These are phyloP conservation scores for Mortierella claussenii DNA, from an alignment of 192 early-diverging fungal species.

Conservation along the genomic window DNA sequence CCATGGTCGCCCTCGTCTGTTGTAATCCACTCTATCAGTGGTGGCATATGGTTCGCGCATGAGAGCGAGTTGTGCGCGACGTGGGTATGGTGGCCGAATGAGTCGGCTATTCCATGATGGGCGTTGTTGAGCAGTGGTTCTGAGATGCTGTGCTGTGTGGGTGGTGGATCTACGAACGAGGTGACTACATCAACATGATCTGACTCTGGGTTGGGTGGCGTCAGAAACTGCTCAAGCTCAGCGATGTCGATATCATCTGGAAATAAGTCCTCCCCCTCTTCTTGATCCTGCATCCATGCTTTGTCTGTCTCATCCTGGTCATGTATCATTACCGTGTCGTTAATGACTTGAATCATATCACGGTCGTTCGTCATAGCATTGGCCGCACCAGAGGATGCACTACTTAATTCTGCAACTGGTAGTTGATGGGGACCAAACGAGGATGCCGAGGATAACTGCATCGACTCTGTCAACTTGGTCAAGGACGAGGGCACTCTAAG, in stretches of 20 bases:
- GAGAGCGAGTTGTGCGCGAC: background rate
- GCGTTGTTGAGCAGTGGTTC: background rate
- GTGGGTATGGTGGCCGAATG: background rate
- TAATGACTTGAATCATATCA: background rate
- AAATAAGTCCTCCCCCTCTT: constrained; percentile 11
- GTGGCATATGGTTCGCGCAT: background rate
- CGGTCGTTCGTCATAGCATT: background rate
- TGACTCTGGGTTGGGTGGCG: background rate
- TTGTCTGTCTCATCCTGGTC: background rate
- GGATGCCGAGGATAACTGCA: constrained; percentile 13
- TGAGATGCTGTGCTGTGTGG: background rate
- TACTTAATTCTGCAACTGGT: too few relatives aligned
- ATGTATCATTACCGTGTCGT: background rate
- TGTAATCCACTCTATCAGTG: too few relatives aligned
- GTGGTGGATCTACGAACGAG: too few relatives aligned
- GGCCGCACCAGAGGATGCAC: background rate
- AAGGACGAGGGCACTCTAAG: constrained; percentile 21
- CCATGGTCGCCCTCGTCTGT: background rate
- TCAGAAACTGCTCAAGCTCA: constrained; percentile 6
- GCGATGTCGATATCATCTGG: constrained; percentile 6
- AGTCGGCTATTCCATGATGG: background rate
- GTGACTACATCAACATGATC: too few relatives aligned
- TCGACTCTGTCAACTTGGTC: constrained; percentile 17
- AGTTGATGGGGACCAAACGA: background rate
- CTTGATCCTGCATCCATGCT: background rate